Evolutionary conservation across 1,284 basidiomycete genomes (phyloP).

Genomic region (Puccinia coronata): DNA sequence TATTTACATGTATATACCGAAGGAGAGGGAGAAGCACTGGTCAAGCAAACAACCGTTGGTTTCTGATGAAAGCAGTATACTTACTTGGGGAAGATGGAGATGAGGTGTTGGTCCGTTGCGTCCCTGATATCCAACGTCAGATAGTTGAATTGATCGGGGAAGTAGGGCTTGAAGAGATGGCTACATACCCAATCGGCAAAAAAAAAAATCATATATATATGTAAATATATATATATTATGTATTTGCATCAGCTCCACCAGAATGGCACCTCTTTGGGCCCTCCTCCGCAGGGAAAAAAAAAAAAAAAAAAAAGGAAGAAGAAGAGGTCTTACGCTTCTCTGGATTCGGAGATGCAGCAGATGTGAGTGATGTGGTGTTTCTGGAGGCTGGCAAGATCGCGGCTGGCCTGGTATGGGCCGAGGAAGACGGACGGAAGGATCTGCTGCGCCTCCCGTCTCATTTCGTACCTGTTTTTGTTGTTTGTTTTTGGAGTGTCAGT

Average conservation of each 20-base stretch:
- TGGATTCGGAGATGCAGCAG: constrained; percentile 55
- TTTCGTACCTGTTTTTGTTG: constrained; percentile 72
- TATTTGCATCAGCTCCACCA: too few relatives aligned
- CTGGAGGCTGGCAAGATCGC: constrained; percentile 70
- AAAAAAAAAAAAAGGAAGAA: constrained; percentile 52
- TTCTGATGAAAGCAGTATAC: background rate
- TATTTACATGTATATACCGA: too few relatives aligned
- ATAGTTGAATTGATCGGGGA: constrained; percentile 76
- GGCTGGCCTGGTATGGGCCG: constrained; percentile 84
- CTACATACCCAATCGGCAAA: background rate
- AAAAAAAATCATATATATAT: too few relatives aligned
- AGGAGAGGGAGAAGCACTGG: too few relatives aligned
- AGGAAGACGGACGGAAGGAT: constrained; percentile 80
- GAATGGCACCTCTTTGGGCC: too few relatives aligned
- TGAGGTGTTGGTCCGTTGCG: constrained; percentile 65
- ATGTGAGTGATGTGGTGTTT: constrained; percentile 77
- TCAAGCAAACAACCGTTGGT: too few relatives aligned
- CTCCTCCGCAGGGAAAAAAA: background rate
- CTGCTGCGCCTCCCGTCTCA: constrained; percentile 88
- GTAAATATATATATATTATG: too few relatives aligned
- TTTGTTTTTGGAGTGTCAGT: background rate
- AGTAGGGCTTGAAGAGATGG: constrained; percentile 75
- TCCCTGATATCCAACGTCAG: constrained; percentile 83
- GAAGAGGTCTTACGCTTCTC: constrained; percentile 66
- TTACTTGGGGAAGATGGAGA: constrained; percentile 54